Conservation (phyloP, 2,329 filamentous ascomycete genomes). For the Trichoderma endophyticum region DNA sequence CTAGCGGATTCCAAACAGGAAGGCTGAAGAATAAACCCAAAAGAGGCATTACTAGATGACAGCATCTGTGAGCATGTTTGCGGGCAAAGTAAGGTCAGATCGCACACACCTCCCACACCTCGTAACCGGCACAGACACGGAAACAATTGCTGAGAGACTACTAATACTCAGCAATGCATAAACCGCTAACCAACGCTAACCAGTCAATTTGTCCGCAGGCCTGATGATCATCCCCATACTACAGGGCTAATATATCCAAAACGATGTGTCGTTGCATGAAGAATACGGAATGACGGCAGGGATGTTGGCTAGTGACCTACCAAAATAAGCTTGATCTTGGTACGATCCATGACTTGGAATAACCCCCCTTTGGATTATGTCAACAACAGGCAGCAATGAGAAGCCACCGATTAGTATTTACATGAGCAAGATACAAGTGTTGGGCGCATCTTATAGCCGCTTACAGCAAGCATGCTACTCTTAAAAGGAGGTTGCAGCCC, state of each 20-base stretch:
- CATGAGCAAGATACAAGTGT: not conserved
- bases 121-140: not conserved
- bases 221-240: not conserved
- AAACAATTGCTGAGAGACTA: not conserved
- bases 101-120: not conserved
- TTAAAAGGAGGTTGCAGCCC: not conserved
- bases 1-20: not conserved
- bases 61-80: not conserved
- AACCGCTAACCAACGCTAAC: not conserved
- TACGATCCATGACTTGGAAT: not conserved
- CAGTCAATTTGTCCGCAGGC: not conserved
- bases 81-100: not conserved
- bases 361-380: not conserved
- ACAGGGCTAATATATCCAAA: not conserved
- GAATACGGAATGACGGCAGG: not conserved
- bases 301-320: not conserved
- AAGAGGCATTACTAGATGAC: not conserved
- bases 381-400: not conserved
- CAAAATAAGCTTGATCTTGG: slow-evolving; percentile 7
- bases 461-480: not conserved
- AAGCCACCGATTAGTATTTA: not conserved
- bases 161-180: not conserved
- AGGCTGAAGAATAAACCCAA: not conserved
- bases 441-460: not conserved
- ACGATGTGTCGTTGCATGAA: not conserved